These are phyloP conservation scores for Aureobasidium sp. DNA, from an alignment of 2,329 filamentous ascomycete species.

Conservation along the genomic window DNA sequence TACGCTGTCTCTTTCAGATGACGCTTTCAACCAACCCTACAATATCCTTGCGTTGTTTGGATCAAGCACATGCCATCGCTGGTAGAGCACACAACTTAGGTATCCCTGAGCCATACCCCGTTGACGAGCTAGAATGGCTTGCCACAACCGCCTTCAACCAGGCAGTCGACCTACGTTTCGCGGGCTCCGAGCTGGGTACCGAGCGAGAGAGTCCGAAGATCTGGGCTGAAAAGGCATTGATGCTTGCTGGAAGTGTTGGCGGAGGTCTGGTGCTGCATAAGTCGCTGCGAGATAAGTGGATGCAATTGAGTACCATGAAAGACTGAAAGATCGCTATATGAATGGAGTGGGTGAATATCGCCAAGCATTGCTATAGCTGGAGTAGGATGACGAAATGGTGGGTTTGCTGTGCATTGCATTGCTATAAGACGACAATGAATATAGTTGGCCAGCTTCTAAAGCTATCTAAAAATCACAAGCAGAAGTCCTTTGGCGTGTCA, in stretches of 20 bases:
- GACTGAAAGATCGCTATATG: neutral
- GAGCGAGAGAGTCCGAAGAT: slow-evolving; percentile 22
- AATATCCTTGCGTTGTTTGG: slow-evolving; percentile 48
- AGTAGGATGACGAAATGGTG: too few relatives aligned
- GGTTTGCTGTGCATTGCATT: too few relatives aligned
- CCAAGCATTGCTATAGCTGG: too few relatives aligned
- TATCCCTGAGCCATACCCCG: slow-evolving; percentile 46
- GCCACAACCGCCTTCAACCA: slow-evolving; percentile 63
- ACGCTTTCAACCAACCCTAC: slow-evolving; percentile 35
- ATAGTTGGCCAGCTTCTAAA: too few relatives aligned
- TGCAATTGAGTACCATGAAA: slow-evolving; percentile 18
- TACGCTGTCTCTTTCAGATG: slow-evolving; percentile 41
- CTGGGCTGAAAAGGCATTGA: slow-evolving; percentile 60
- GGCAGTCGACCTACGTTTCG: slow-evolving; percentile 58
- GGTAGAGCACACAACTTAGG: slow-evolving; percentile 26
- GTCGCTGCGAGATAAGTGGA: slow-evolving; percentile 32
- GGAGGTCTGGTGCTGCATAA: slow-evolving; percentile 42
- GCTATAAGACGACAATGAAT: too few relatives aligned
- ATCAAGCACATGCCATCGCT: slow-evolving; percentile 54
- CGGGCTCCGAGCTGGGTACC: slow-evolving; percentile 40
- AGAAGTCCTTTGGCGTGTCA: too few relatives aligned
- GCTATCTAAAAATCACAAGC: too few relatives aligned
- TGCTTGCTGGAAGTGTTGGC: slow-evolving; percentile 50
- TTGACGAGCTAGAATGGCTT: slow-evolving; percentile 69
- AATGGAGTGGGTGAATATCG: too few relatives aligned